Percentiles rank a stretch among this genome's conserved stretches.
Evolutionary conservation across 306 rosid genomes (phyloP).

Genomic region (Ormosia emarginata): DNA sequence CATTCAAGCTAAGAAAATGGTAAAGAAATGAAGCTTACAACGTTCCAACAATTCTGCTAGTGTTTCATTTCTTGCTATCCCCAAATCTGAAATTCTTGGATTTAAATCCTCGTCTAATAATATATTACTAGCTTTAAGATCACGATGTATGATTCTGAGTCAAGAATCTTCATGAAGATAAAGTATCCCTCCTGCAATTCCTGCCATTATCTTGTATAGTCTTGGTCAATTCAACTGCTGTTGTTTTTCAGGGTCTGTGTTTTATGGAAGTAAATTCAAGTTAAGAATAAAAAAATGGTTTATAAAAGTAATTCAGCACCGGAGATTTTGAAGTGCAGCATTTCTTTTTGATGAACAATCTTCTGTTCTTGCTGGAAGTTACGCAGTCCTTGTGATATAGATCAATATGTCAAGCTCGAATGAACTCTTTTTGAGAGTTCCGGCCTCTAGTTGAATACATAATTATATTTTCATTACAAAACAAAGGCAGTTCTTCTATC

Average conservation of each 20-base stretch:
- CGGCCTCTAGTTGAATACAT: no score
- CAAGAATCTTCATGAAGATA: conserved; percentile 37
- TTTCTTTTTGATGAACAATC: background rate
- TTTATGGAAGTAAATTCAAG: background rate
- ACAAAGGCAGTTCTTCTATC: no score
- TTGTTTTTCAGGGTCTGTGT: conserved; percentile 20
- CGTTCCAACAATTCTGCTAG: conserved; percentile 49
- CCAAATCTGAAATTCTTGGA: conserved; percentile 49
- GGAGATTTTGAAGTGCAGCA: background rate
- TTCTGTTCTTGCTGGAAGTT: background rate
- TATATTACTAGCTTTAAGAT: conserved; percentile 40
- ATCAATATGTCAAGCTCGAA: no score
- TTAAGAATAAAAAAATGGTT: no score
- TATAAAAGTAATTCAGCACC: no score
- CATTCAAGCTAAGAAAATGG: background rate
- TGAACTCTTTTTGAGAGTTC: no score
- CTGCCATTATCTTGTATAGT: conserved; percentile 33
- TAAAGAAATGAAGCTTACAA: conserved; percentile 19
- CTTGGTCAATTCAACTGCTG: conserved; percentile 35
- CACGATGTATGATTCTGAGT: conserved; percentile 24
- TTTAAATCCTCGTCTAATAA: conserved; percentile 38
- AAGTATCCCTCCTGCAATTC: conserved; percentile 27
- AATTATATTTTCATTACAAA: no score
- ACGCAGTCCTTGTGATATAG: background rate
- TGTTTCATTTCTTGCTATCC: conserved; percentile 37